phyloP scores from a whole-genome alignment of 305 asterid species.

The Rubia balearica region DNA sequence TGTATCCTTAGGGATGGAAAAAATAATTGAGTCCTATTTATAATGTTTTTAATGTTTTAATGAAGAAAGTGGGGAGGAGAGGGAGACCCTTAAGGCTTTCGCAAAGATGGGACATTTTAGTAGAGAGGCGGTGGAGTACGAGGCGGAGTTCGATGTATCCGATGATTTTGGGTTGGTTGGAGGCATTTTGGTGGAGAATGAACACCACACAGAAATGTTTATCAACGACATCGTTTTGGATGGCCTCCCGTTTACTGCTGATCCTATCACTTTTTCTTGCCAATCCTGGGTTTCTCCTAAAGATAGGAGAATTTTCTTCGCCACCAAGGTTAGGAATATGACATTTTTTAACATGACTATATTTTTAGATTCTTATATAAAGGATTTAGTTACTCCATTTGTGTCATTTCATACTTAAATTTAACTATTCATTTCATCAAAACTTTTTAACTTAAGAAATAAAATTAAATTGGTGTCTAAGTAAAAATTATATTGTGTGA shows the following conservation, averaged over 20 bases:
- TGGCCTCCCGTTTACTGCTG: constrained; percentile 27
- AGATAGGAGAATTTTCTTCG: constrained; percentile 47
- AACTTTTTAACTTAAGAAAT: no score
- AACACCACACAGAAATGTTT: constrained; percentile 51
- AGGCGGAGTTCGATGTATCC: neutral
- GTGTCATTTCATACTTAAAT: no score
- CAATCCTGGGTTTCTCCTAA: constrained; percentile 69
- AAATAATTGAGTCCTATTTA: no score
- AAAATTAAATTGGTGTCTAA: no score
- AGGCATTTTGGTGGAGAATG: constrained; percentile 52
- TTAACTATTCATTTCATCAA: no score
- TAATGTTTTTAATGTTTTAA: no score
- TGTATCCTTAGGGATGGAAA: no score
- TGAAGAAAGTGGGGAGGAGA: no score
- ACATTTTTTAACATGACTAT: neutral
- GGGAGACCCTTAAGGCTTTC: constrained; percentile 17
- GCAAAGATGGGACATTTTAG: constrained; percentile 21
- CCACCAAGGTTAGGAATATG: constrained; percentile 39
- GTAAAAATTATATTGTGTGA: no score
- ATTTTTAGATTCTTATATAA: no score
- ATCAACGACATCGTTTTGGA: constrained; percentile 35
- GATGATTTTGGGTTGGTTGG: constrained; percentile 56
- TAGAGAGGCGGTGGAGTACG: constrained; percentile 22
- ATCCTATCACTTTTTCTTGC: constrained; percentile 27
- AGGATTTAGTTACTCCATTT: no score